Conservation (phyloP, 768 basidiomycete genomes). For the Mycena rebaudengoi region DNA sequence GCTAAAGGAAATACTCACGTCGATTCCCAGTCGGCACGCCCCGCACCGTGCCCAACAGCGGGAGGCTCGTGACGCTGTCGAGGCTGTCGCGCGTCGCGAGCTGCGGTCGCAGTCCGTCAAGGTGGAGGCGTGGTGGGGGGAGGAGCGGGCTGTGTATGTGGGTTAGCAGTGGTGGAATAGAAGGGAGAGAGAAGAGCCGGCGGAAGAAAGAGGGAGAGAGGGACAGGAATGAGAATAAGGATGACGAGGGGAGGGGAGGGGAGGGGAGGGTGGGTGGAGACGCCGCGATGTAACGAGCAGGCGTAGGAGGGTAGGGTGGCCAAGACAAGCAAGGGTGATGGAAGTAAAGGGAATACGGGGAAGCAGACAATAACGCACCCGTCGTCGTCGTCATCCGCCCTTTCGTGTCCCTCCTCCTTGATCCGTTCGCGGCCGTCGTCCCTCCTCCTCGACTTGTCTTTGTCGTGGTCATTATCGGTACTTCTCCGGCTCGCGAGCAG, state of each 20-base stretch:
- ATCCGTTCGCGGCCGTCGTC: too few species aligned
- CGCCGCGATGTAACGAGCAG: constrained; percentile 13
- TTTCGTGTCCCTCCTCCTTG: constrained; percentile 4
- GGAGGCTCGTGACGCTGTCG: constrained; percentile 59
- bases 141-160: too few species aligned
- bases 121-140: too few species aligned
- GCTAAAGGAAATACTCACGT: constrained; percentile 39
- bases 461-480: too few species aligned
- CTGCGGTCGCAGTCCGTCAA: constrained; percentile 14
- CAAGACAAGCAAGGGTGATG: neutral
- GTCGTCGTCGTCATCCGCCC: neutral
- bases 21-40: constrained; percentile 58
- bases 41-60: constrained; percentile 54
- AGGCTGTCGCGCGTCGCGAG: constrained; percentile 21
- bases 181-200: too few species aligned
- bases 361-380: neutral
- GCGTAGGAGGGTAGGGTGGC: neutral
- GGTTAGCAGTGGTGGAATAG: neutral
- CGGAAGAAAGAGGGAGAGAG: too few species aligned
- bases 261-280: constrained; percentile 23
- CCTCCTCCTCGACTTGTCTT: too few species aligned
- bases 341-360: neutral
- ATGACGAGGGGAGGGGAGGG: constrained; percentile 25
- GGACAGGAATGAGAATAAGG: constrained; percentile 16
- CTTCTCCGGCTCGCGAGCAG: neutral